A percentile compares a stretch with the other conserved stretches of the same genome.
These are phyloP conservation scores for Talaromyces sp. DNA, from an alignment of 2,329 filamentous ascomycete species.

Conservation along the genomic window DNA sequence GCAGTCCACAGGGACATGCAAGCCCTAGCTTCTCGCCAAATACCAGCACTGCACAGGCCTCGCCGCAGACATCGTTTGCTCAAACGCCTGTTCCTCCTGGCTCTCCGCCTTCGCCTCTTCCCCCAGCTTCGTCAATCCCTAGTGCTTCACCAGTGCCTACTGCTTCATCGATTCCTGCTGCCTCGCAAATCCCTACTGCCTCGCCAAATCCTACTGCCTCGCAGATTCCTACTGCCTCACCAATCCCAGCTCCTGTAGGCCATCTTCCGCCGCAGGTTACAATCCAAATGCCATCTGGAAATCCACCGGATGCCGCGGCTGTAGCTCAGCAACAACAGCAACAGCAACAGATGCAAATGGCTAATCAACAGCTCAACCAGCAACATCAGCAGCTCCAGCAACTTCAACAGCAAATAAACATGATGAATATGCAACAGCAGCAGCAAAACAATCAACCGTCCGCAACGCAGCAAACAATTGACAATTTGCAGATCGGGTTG, in stretches of 20 bases:
- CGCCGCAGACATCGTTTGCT: neutral
- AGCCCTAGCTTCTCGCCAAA: neutral
- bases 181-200: neutral
- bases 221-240: no score
- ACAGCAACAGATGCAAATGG: neutral
- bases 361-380: neutral
- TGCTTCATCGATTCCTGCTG: neutral
- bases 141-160: no score
- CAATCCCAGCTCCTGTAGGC: neutral
- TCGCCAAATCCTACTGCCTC: neutral
- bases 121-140: neutral
- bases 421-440: constrained; percentile 8
- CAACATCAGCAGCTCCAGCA: constrained; percentile 7
- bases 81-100: neutral
- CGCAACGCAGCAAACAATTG: neutral
- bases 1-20: neutral
- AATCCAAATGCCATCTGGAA: neutral
- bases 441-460: neutral
- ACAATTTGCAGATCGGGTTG: constrained; percentile 3
- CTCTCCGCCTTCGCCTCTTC: neutral
- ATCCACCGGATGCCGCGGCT: neutral
- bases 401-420: constrained; percentile 6
- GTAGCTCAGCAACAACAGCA: neutral
- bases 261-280: neutral
- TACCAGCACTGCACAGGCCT: neutral